Evolutionary conservation across 805 yeast genomes (phyloP), one percentile per base, ranked within the genome.

Genomic region (Lachancea waltii): DNA sequence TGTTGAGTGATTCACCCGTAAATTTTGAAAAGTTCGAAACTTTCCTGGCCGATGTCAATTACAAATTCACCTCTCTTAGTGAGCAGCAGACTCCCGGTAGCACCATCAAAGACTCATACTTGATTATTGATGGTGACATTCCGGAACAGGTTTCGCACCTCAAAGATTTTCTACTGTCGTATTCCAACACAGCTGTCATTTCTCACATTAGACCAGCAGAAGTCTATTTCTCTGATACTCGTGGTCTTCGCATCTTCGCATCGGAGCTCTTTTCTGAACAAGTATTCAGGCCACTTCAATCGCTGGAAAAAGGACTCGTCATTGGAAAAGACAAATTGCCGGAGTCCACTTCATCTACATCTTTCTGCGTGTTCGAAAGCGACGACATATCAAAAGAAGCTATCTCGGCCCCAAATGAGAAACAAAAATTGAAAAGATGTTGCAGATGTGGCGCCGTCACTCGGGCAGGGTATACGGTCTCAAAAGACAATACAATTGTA

Each of bases 101-200:
- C 41, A 24, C 30, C 43, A 7, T 41, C 53, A 25, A 42, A 40
- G 62, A 63, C 27, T 57, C 67, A 15, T 58, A 74, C 1, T 55
- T 79, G 9, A 68, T 70, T 11, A 56, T 79, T 4, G 89, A 83
- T 49, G 90, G 85, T 1, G 69, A 65, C 35, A 59, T 83, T 4
- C 76, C 85, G 0, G 59, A 61, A 0, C 72, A 57, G 18, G 53
- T 65, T n/a, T 35, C 49, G 5, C 49, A 52, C 19, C 40, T 59
- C 17, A 50, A 51, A 3, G 54, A 53, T n/a, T 54, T 56, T 32
- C 35, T 60, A 8, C 41, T 58, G n/a, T 41, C 54, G 2, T 47
- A 50, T 30, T 48, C 60, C 3, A 51, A 51, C 25, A 53, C 50
- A 24, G 51, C 56, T 1, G 48, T 61, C 1, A 43, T 61, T 11